Evolutionary conservation across 129 eudicot genomes (phyloP).

Genomic region (Chrysanthemum seticuspe): DNA sequence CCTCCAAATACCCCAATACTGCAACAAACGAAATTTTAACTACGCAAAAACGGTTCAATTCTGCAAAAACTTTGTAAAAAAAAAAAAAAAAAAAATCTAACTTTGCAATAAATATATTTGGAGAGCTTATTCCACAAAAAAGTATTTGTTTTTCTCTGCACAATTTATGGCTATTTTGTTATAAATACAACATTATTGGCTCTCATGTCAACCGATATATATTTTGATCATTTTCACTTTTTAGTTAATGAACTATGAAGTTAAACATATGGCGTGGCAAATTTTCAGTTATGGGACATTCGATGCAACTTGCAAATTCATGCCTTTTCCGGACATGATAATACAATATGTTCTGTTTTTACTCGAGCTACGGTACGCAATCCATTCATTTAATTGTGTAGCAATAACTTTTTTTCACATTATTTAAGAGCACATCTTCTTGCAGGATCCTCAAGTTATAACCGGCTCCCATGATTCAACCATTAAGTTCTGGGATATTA

Average conservation of each 20-base stretch:
- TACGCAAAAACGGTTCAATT: too few species aligned
- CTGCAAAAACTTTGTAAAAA: too few species aligned
- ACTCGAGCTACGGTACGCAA: conserved; percentile 78
- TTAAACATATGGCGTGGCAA: background rate
- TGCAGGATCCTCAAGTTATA: conserved; percentile 97
- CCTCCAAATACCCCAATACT: too few species aligned
- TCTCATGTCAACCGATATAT: conserved; percentile 7
- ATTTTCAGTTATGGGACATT: conserved; percentile 91
- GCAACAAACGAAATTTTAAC: too few species aligned
- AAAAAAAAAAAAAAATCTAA: too few species aligned
- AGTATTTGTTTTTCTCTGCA: too few species aligned
- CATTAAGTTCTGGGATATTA: conserved; percentile 95
- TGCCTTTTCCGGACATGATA: conserved; percentile 88
- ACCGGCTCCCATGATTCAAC: conserved; percentile 99
- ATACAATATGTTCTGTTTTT: conserved; percentile 94
- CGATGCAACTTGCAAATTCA: conserved; percentile 88
- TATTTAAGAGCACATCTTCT: conserved; percentile 6
- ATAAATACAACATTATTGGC: too few species aligned
- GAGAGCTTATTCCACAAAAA: too few species aligned
- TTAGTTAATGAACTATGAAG: too few species aligned
- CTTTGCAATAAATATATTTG: too few species aligned
- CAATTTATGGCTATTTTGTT: too few species aligned
- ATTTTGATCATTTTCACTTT: too few species aligned
- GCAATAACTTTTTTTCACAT: background rate
- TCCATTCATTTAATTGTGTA: background rate